These are phyloP conservation scores for Hypocreales sp. DNA, from an alignment of 2,329 filamentous ascomycete species.

Conservation along the genomic window DNA sequence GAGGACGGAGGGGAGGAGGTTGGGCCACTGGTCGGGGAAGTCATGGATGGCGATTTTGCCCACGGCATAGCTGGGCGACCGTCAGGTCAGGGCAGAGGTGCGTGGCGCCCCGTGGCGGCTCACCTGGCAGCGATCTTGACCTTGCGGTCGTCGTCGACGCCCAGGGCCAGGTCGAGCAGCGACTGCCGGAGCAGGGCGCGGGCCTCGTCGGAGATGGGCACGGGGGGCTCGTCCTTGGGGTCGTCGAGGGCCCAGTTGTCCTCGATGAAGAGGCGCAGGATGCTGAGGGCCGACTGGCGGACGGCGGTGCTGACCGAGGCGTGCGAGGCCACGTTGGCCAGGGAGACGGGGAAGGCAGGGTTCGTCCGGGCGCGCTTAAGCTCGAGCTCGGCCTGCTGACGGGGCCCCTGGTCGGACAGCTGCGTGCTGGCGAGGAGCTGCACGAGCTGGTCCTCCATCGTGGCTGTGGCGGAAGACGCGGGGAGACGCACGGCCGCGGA, in stretches of 20 bases:
- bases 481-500: no score
- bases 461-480: no score
- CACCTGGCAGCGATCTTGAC: slow-evolving; percentile 82
- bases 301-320: slow-evolving; percentile 55
- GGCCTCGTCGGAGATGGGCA: slow-evolving; percentile 56
- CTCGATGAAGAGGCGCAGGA: slow-evolving; percentile 70
- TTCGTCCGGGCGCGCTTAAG: slow-evolving; percentile 55
- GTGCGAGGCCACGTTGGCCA: slow-evolving; percentile 70
- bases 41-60: slow-evolving; percentile 90
- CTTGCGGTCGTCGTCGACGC: slow-evolving; percentile 61
- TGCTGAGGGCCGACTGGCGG: slow-evolving; percentile 69
- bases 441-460: slow-evolving; percentile 86
- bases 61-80: slow-evolving; percentile 46
- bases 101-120: slow-evolving; percentile 14
- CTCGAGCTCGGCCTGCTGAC: slow-evolving; percentile 76
- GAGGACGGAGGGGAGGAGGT: slow-evolving; percentile 67
- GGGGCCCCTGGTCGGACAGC: slow-evolving; percentile 55
- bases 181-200: slow-evolving; percentile 59
- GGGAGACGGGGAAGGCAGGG: slow-evolving; percentile 60
- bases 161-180: slow-evolving; percentile 65
- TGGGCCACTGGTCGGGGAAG: slow-evolving; percentile 92
- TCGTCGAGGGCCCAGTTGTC: slow-evolving; percentile 68
- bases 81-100: background rate
- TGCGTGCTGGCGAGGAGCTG: slow-evolving; percentile 80
- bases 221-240: slow-evolving; percentile 45